A percentile compares a stretch with the other conserved stretches of the same genome.
Conservation (phyloP, 1,139 yeast genomes). For the Dujonia santamariae region DNA sequence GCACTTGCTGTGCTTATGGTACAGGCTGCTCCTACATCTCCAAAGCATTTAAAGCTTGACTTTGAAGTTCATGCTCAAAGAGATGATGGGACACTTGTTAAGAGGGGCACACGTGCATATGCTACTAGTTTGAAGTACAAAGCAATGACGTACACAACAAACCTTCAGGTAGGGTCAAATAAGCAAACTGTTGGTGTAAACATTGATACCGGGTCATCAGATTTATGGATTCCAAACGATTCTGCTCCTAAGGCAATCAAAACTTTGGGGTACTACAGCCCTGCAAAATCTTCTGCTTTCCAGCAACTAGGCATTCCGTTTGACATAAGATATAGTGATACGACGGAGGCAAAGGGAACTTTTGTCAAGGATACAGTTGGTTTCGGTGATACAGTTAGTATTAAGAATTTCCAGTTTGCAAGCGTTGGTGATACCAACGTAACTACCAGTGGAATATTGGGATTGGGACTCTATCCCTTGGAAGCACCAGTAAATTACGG, state of each 20-base stretch:
- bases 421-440: constrained; percentile 49
- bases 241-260: neutral
- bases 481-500: constrained; percentile 30
- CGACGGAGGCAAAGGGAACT: constrained; percentile 55
- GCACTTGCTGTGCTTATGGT: neutral
- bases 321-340: constrained; percentile 59
- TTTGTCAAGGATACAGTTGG: constrained; percentile 49
- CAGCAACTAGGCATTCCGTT: constrained; percentile 37
- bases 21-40: neutral
- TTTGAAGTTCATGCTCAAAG: neutral
- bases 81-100: neutral
- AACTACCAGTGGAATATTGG: constrained; percentile 48
- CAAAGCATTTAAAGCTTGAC: constrained; percentile 1
- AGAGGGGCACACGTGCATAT: neutral
- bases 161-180: neutral
- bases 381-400: constrained; percentile 28
- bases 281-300: no score
- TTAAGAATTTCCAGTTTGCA: constrained; percentile 12
- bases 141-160: neutral
- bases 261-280: no score
- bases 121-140: neutral
- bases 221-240: constrained; percentile 27
- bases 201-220: constrained; percentile 23
- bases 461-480: constrained; percentile 52
- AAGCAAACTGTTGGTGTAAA: neutral